Conservation (phyloP, 169 alveolate species). For the Plasmodium coatneyi region DNA sequence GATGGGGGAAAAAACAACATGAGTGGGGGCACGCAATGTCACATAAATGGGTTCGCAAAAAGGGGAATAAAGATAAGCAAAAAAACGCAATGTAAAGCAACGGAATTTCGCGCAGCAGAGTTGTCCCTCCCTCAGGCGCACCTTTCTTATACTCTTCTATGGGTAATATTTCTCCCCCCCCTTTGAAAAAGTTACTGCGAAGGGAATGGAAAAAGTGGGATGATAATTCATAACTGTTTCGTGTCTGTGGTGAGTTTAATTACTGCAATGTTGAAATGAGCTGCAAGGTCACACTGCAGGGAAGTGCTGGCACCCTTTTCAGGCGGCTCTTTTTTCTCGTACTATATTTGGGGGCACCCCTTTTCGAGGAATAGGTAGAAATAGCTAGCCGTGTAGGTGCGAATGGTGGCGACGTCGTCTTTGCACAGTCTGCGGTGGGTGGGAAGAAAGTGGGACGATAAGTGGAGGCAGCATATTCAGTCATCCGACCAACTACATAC, state of each 20-base stretch:
- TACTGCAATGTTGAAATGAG: neutral
- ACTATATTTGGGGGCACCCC: constrained; percentile 71
- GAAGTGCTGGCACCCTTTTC: neutral
- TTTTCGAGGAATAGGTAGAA: constrained; percentile 39
- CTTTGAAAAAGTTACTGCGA: constrained; percentile 60
- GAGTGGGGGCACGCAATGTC: neutral
- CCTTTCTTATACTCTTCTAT: constrained; percentile 65
- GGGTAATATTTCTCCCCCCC: constrained; percentile 49
- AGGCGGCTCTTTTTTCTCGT: neutral
- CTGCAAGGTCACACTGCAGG: neutral
- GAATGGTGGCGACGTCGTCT: constrained; percentile 61
- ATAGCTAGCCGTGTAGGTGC: constrained; percentile 46
- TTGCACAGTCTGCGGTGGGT: constrained; percentile 41
- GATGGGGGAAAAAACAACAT: neutral
- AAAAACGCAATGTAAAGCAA: neutral
- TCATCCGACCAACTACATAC: neutral
- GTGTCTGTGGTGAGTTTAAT: neutral
- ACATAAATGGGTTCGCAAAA: neutral
- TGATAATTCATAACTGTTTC: neutral
- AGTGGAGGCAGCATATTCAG: neutral
- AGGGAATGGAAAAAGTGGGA: neutral
- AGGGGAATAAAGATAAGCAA: neutral
- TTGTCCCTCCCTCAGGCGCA: neutral
- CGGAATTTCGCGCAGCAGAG: neutral
- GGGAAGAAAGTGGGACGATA: neutral